Evolutionary conservation across 192 early-diverging fungal genomes (phyloP).

Genomic region (Rhizoclosmatium globosum): DNA sequence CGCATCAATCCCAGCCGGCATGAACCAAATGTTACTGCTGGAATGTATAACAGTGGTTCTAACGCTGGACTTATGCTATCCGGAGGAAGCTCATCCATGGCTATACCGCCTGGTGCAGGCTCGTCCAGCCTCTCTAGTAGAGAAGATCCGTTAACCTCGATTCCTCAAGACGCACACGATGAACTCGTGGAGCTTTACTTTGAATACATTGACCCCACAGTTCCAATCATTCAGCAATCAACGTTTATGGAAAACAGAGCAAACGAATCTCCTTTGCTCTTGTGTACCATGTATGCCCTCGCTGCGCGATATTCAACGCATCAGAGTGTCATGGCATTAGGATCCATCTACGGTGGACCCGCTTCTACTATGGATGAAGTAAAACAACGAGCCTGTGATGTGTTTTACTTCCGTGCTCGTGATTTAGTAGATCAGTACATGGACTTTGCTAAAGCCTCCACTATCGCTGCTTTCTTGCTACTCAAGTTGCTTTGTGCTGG

Average conservation of each 20-base stretch:
- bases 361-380: constrained; percentile 12
- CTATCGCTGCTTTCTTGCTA: constrained; percentile 47
- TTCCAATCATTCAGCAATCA: constrained; percentile 45
- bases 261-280: constrained; percentile 43
- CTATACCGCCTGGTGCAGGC: too few species aligned
- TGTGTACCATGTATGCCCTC: constrained; percentile 55
- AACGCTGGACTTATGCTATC: too few species aligned
- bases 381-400: constrained; percentile 29
- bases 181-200: constrained; percentile 53
- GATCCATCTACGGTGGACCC: not conserved
- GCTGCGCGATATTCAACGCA: constrained; percentile 52
- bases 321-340: constrained; percentile 33
- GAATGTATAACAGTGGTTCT: too few species aligned
- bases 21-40: too few species aligned
- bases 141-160: not conserved
- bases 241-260: constrained; percentile 35
- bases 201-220: constrained; percentile 41
- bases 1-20: too few species aligned
- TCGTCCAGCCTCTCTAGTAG: too few species aligned
- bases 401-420: constrained; percentile 53
- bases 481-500: constrained; percentile 50
- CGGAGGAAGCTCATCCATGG: too few species aligned
- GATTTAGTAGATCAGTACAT: constrained; percentile 54
- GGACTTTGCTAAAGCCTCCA: constrained; percentile 43
- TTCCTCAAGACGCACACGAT: constrained; percentile 46